Base-by-base conservation (phyloP, 2,329 filamentous ascomycete species). In the Graphilbum sp. region DNA sequence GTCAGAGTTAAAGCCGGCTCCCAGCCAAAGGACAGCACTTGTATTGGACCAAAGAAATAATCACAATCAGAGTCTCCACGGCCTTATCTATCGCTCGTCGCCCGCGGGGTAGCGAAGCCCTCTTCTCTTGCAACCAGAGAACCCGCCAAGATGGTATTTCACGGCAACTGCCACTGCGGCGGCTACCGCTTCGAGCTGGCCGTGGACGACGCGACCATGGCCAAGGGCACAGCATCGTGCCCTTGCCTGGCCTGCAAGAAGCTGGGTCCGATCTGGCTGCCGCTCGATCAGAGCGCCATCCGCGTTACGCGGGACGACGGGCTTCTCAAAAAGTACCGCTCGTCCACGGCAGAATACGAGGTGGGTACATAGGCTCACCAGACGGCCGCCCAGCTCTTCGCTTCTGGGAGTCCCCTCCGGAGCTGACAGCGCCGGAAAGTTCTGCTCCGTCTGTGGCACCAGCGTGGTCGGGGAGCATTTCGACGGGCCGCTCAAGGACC, bases 161-260 rank as follows among this genome's bases (percentile, higher is more conserved):
- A 33, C 18, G 43, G 41, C 18, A 45, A 41, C 24, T 45, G 43
- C 15, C 43, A 45, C 27, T 45, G 43, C 8, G 43, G 43, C 2
- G 25, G 32, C 15, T 39, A 43, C 25, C 43, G 43, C 12, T 45
- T 43, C 23, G 35, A 39, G 20, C 23, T 43, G 34, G 17, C 21
- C 9, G 36, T 33, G 4, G 31, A 24, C 30, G 15, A 31, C 19
- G 34, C 33, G 3, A 29, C 2, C 4, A 25, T 37, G 4, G 31
- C 19, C 2, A 21, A 30, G 29, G 12, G 20, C 6, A 34, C 25
- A 2, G 17, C 32, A 9, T 16, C 17, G 13, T 36, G 29, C 25
- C 13, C n/a, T 13, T 38, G 41, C 10, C 15, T n/a, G 5, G 32
- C 25, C 10, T 41, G 39, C 18, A 21, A 21, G 4, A 45, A 45